Base-by-base conservation (phyloP, 148 eudicot genomes). In the Arctostaphylos glauca region DNA sequence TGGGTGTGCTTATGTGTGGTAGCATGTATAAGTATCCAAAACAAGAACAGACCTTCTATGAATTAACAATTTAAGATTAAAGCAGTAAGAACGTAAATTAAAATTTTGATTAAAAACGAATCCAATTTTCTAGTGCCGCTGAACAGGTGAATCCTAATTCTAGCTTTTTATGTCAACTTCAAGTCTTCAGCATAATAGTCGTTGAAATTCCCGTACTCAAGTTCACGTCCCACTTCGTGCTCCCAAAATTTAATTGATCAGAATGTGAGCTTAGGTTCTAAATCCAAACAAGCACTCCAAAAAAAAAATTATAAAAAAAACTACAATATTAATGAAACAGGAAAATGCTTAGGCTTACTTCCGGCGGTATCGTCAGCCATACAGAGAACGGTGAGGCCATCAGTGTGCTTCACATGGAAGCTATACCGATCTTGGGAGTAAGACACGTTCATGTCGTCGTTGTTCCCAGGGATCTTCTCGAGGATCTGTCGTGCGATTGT, bases 341-440 rank as follows among this genome's bases (percentile, higher is more conserved):
- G 25, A 21, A 8, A 48, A n/a, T 49, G 59, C 0, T 2, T 6
- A 9, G 53, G 21, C 83, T 62, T 93, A 96, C 99, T 84, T 84
- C 98, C 99, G 70, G 91, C 92, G 64, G 89, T 89, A 44, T 94
- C 97, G 76, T 96, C 99, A 31, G 99, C 98, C 98, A 96, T 94
- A 87, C 99, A 96, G 68, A 96, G 95, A 31, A 91, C 93, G 74
- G 98, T 91, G 85, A 96, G 93, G 21, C 93, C 94, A 83, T 96
- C 98, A 77, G 98, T 94, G 74, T 98, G 92, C 73, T 92, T 94
- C 47, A 93, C 97, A 80, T 96, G 99, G 75, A 96, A 96, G 25
- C 94, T 49, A 6, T 49, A 49, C 5, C 52, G 52, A 49, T 49
- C 52, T 49, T 49, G 52, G 52, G 52, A 49, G 52, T 49, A 49